Evolutionary conservation across 345 rosid species (phyloP).

Genomic region (Linum lewisii): DNA sequence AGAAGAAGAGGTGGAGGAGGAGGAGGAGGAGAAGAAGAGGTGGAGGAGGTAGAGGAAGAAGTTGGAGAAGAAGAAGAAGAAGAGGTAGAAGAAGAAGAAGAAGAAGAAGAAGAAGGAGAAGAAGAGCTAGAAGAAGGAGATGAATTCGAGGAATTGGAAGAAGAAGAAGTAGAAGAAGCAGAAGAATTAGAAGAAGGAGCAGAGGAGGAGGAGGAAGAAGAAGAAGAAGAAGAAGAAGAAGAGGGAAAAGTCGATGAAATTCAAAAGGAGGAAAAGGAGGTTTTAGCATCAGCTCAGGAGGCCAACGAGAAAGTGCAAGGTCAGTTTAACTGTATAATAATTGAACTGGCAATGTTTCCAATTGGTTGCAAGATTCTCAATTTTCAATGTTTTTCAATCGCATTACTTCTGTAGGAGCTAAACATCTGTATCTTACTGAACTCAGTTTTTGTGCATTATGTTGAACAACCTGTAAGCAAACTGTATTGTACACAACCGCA

Average conservation of each 20-base stretch:
- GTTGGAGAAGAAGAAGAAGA: neutral
- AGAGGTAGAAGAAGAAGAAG: neutral
- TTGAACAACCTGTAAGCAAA: too few species aligned
- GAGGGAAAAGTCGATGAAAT: neutral
- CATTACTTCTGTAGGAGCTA: too few species aligned
- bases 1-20: neutral
- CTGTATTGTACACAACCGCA: too few species aligned
- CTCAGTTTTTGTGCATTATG: too few species aligned
- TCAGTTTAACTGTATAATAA: neutral
- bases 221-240: neutral
- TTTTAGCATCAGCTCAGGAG: neutral
- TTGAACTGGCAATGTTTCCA: neutral
- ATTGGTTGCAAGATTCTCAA: too few species aligned
- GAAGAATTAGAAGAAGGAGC: too few species aligned
- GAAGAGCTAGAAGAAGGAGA: too few species aligned
- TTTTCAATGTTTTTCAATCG: too few species aligned
- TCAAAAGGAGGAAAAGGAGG: neutral
- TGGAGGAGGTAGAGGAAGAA: neutral
- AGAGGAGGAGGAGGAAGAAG: neutral
- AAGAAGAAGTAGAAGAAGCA: too few species aligned
- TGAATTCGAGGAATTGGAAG: neutral
- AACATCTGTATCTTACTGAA: too few species aligned
- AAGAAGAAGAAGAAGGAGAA: too few species aligned
- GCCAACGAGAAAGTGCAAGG: neutral
- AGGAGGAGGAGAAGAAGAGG: neutral